Percentiles rank a stretch among this genome's conserved stretches.
Conservation (phyloP, 2,329 filamentous ascomycete genomes). For the Fusarium sp. region DNA sequence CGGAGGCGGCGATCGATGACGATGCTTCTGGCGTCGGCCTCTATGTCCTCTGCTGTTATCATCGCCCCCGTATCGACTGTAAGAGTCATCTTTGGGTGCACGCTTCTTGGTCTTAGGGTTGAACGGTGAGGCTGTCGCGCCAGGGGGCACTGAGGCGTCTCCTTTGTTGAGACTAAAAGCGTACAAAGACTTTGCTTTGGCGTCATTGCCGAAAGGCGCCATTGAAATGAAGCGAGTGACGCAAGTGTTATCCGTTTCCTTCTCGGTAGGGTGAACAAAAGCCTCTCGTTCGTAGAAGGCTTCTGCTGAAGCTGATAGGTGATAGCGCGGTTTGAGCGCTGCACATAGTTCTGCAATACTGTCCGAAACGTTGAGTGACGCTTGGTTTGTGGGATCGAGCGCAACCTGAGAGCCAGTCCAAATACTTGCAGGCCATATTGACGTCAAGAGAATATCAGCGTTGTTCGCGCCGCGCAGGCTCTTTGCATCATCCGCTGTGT, state of each 20-base stretch:
- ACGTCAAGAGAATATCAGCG: constrained; percentile 88
- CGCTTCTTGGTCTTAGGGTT: constrained; percentile 69
- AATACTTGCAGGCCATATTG: constrained; percentile 84
- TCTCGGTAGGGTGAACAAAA: constrained; percentile 76
- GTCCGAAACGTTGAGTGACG: constrained; percentile 66
- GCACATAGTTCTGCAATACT: constrained; percentile 83
- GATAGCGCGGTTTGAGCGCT: constrained; percentile 88
- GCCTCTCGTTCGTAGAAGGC: constrained; percentile 89
- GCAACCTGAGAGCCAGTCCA: constrained; percentile 74
- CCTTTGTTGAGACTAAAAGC: constrained; percentile 78
- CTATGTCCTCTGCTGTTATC: constrained; percentile 58
- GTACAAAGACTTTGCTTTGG: constrained; percentile 84
- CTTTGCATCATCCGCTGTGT: constrained; percentile 81
- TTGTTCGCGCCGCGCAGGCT: constrained; percentile 79
- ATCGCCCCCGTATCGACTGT: constrained; percentile 65
- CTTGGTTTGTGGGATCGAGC: constrained; percentile 64
- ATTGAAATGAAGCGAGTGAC: constrained; percentile 93
- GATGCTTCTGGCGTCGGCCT: constrained; percentile 60
- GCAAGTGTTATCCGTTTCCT: constrained; percentile 62
- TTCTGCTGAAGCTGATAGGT: constrained; percentile 77
- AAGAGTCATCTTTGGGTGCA: constrained; percentile 58
- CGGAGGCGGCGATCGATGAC: constrained; percentile 66
- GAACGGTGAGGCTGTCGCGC: constrained; percentile 83
- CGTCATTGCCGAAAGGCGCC: constrained; percentile 78
- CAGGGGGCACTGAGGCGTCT: constrained; percentile 73